Conservation (phyloP, 306 rosid genomes). For the Datisca glomerata region DNA sequence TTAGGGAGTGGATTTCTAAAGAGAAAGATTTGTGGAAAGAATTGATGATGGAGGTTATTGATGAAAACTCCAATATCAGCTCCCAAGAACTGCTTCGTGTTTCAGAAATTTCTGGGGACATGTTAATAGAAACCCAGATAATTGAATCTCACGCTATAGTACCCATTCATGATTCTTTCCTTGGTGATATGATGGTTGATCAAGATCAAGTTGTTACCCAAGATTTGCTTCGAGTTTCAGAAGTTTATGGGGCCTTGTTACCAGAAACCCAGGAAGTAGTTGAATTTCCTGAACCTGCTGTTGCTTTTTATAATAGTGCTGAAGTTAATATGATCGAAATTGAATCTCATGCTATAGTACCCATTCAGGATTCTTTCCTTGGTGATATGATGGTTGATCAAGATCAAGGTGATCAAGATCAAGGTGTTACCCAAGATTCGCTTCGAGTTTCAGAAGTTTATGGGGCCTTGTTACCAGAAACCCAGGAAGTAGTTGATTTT, state of each 20-base stretch:
- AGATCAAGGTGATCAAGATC: constrained; percentile 14
- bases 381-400: constrained; percentile 7
- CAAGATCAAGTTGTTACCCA: constrained; percentile 8
- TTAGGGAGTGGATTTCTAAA: constrained; percentile 56
- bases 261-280: too few species aligned
- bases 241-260: too few species aligned
- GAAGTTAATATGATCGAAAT: constrained; percentile 10
- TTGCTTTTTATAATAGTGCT: constrained; percentile 3
- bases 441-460: too few species aligned
- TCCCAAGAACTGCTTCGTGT: constrained; percentile 19
- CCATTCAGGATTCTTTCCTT: not conserved
- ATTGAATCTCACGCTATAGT: constrained; percentile 1
- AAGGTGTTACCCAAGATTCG: not conserved
- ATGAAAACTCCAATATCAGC: constrained; percentile 25
- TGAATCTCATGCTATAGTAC: constrained; percentile 3
- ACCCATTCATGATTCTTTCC: constrained; percentile 1
- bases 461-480: constrained; percentile 16
- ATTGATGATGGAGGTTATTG: constrained; percentile 38
- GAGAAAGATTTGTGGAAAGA: constrained; percentile 43
- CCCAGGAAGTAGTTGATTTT: constrained; percentile 11
- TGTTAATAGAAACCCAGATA: too few species aligned
- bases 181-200: constrained; percentile 8
- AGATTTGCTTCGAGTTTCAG: too few species aligned
- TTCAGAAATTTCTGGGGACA: constrained; percentile 20
- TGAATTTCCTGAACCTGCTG: constrained; percentile 15